These are phyloP conservation scores for Penicillium brasilianum DNA, from an alignment of 2,329 filamentous ascomycete species.

Conservation along the genomic window DNA sequence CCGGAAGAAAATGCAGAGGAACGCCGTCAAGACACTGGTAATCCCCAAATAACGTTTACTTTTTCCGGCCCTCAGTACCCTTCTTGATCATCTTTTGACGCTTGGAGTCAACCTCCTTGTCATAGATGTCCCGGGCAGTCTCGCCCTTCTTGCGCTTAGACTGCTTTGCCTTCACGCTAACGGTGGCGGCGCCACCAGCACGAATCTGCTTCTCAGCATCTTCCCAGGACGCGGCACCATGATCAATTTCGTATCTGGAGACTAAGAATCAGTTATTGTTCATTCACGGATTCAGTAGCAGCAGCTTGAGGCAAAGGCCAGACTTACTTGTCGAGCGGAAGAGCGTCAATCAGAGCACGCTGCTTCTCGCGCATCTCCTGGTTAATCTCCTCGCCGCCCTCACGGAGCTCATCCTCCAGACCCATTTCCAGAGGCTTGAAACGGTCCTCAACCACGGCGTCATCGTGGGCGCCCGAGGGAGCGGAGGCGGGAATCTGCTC, in stretches of 20 bases:
- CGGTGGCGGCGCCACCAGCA: constrained; percentile 58
- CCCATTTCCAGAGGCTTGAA: constrained; percentile 73
- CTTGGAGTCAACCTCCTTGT: constrained; percentile 50
- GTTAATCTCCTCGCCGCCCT: constrained; percentile 78
- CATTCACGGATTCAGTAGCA: constrained; percentile 22
- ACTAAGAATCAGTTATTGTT: constrained; percentile 48
- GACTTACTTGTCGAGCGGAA: constrained; percentile 83
- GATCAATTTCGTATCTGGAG: constrained; percentile 52
- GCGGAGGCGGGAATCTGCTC: constrained; percentile 48
- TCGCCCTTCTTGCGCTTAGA: constrained; percentile 74
- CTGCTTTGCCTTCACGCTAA: constrained; percentile 74
- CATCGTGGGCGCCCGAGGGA: constrained; percentile 67
- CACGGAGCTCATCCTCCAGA: constrained; percentile 81
- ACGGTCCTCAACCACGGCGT: constrained; percentile 63
- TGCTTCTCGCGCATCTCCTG: constrained; percentile 76
- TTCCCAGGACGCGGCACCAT: constrained; percentile 58
- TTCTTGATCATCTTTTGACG: constrained; percentile 52
- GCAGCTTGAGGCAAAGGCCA: constrained; percentile 1
- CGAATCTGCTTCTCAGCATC: constrained; percentile 76
- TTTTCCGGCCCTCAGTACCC: constrained; percentile 48
- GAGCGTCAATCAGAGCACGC: constrained; percentile 83
- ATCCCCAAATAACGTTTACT: constrained; percentile 30
- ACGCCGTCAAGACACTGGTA: constrained; percentile 21
- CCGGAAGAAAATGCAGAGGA: constrained; percentile 23
- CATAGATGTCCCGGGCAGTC: constrained; percentile 56